A percentile compares a stretch with the other conserved stretches of the same genome.
phyloP scores from a whole-genome alignment of 2,329 filamentous ascomycete genomes.

The Thyridium curvatum region DNA sequence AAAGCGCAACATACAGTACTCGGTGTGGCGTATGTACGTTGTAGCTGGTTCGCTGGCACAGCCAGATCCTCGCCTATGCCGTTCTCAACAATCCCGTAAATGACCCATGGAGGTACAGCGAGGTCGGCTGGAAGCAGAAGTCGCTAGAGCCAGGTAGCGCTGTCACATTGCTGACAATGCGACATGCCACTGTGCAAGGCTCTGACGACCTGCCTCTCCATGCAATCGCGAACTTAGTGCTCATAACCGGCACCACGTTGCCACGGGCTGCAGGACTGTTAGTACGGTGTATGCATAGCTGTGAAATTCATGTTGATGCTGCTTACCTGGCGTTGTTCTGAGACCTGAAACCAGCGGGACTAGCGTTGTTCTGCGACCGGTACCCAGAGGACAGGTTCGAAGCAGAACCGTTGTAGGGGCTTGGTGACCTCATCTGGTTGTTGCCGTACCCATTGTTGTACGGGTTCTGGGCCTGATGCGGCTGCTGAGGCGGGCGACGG shows the following conservation, averaged over 20 bases:
- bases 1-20: no score
- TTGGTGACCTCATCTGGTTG: conserved; percentile 16
- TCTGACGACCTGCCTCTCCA: no score
- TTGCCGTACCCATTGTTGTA: conserved; percentile 12
- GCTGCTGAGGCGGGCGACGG: conserved; percentile 20
- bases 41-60: no score
- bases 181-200: no score
- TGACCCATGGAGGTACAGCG: no score
- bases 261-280: conserved; percentile 37
- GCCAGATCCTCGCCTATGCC: no score
- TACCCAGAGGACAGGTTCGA: conserved; percentile 18
- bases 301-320: background rate
- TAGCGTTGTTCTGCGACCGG: conserved; percentile 31
- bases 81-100: no score
- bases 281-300: conserved; percentile 9
- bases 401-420: conserved; percentile 15
- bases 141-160: no score
- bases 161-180: no score
- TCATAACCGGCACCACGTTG: conserved; percentile 52
- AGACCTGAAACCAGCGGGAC: conserved; percentile 26
- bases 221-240: conserved; percentile 11
- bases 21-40: no score
- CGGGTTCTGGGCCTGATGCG: conserved; percentile 1
- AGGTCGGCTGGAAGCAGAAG: no score
- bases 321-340: conserved; percentile 38